Conservation (phyloP, 495 filamentous ascomycete genomes). For the Talaromyces thailandensis region DNA sequence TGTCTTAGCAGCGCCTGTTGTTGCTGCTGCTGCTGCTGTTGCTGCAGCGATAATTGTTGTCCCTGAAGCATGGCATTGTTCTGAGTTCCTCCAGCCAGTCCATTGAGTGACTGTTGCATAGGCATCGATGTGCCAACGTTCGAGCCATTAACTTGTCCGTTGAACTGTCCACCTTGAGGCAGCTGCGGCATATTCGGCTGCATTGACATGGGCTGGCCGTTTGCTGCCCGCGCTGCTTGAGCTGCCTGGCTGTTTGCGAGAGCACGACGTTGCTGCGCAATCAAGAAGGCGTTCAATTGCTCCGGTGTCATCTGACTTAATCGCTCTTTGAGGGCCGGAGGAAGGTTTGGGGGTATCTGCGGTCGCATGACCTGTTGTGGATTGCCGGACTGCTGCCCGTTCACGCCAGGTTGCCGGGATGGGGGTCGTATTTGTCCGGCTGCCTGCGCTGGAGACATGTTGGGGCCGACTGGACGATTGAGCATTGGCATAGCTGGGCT, state of each 20-base stretch:
- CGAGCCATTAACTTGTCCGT: conserved; percentile 27
- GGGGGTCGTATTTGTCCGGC: conserved; percentile 29
- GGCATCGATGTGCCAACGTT: conserved; percentile 26
- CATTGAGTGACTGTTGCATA: conserved; percentile 22
- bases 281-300: conserved; percentile 24
- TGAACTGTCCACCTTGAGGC: conserved; percentile 30
- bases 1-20: conserved; percentile 27
- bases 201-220: conserved; percentile 20
- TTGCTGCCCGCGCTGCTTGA: conserved; percentile 12
- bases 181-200: conserved; percentile 24
- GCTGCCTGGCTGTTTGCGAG: conserved; percentile 19
- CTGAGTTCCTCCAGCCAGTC: conserved; percentile 22
- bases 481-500: conserved; percentile 51
- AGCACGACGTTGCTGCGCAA: conserved; percentile 26
- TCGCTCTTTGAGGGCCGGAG: conserved; percentile 26
- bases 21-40: conserved; percentile 26
- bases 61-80: conserved; percentile 24
- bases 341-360: conserved; percentile 25
- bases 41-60: conserved; percentile 31
- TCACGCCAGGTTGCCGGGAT: conserved; percentile 25
- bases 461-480: conserved; percentile 47
- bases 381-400: conserved; percentile 21
- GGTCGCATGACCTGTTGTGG: conserved; percentile 28
- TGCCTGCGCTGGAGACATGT: conserved; percentile 35
- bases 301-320: conserved; percentile 24